Percentiles rank a stretch among this genome's conserved stretches.
These are phyloP conservation scores for Rehmannia glutinosa DNA, from an alignment of 257 asterid species.

Conservation along the genomic window DNA sequence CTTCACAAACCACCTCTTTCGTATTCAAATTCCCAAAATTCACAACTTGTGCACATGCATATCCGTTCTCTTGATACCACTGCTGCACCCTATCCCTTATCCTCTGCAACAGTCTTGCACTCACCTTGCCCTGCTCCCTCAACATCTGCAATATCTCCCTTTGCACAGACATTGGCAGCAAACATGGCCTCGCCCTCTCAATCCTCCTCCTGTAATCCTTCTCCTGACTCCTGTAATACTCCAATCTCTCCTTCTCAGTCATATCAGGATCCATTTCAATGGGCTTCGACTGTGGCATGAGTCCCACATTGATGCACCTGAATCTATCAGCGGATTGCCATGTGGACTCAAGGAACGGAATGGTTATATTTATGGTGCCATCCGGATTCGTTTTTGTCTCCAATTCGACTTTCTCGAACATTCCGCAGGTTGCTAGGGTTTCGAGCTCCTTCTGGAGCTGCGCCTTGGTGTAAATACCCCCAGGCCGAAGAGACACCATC, in stretches of 20 bases:
- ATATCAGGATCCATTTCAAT: slow-evolving; percentile 91
- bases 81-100: slow-evolving; percentile 93
- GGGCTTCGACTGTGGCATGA: slow-evolving; percentile 81
- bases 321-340: slow-evolving; percentile 88
- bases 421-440: slow-evolving; percentile 87
- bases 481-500: slow-evolving; percentile 88
- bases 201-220: slow-evolving; percentile 80
- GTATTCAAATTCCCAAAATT: slow-evolving; percentile 96
- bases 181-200: slow-evolving; percentile 74
- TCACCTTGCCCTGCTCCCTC: slow-evolving; percentile 70
- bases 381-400: slow-evolving; percentile 83
- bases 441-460: slow-evolving; percentile 92
- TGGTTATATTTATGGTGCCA: slow-evolving; percentile 65
- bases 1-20: slow-evolving; percentile 92
- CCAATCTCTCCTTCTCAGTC: slow-evolving; percentile 87
- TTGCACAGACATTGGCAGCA: slow-evolving; percentile 68
- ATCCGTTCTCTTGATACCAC: slow-evolving; percentile 95
- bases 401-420: slow-evolving; percentile 91
- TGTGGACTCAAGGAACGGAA: slow-evolving; percentile 78
- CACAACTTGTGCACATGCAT: slow-evolving; percentile 90
- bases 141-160: slow-evolving; percentile 69
- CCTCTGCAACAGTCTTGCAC: slow-evolving; percentile 91
- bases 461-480: slow-evolving; percentile 78
- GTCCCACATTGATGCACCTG: slow-evolving; percentile 87
- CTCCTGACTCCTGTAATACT: slow-evolving; percentile 60